A percentile compares a stretch with the other conserved stretches of the same genome.
Evolutionary conservation across 2,329 filamentous ascomycete genomes (phyloP).

Genomic region (Nemania sp.): DNA sequence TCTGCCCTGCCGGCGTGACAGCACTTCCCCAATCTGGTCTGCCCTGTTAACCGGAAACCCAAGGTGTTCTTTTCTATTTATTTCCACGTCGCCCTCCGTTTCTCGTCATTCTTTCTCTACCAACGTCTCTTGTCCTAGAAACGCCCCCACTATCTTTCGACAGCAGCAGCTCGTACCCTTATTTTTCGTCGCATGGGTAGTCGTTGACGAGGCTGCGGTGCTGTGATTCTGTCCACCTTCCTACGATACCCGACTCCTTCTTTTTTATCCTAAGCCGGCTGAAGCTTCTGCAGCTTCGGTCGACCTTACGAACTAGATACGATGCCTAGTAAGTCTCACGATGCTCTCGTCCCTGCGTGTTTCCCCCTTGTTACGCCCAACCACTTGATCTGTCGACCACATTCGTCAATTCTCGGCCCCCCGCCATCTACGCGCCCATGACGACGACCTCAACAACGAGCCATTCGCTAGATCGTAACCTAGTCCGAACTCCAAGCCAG

Average conservation of each 20-base stretch:
- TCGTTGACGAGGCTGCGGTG: slow-evolving; percentile 31
- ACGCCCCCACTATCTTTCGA: neutral
- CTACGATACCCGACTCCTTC: slow-evolving; percentile 16
- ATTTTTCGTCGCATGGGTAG: slow-evolving; percentile 24
- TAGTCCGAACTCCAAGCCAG: slow-evolving; percentile 5
- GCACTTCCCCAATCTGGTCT: slow-evolving; percentile 1
- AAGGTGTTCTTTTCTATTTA: slow-evolving; percentile 2
- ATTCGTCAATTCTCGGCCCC: neutral
- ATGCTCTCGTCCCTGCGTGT: slow-evolving; percentile 1
- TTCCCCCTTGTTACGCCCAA: slow-evolving; percentile 14
- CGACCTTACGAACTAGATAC: slow-evolving; percentile 31
- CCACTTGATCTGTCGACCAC: neutral
- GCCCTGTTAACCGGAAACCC: neutral
- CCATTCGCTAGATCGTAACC: neutral
- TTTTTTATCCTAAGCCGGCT: slow-evolving; percentile 11
- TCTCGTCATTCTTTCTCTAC: slow-evolving; percentile 22
- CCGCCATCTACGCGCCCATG: slow-evolving; percentile 1
- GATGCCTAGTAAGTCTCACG: slow-evolving; percentile 49
- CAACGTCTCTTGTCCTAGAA: neutral
- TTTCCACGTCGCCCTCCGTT: slow-evolving; percentile 7
- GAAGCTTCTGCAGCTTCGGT: slow-evolving; percentile 35
- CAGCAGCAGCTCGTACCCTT: slow-evolving; percentile 10
- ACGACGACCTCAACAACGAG: slow-evolving; percentile 13
- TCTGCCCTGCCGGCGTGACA: slow-evolving; percentile 23
- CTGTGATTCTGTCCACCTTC: slow-evolving; percentile 19